These are phyloP conservation scores for Eucalyptus rudis DNA, from an alignment of 345 rosid species.

Conservation along the genomic window DNA sequence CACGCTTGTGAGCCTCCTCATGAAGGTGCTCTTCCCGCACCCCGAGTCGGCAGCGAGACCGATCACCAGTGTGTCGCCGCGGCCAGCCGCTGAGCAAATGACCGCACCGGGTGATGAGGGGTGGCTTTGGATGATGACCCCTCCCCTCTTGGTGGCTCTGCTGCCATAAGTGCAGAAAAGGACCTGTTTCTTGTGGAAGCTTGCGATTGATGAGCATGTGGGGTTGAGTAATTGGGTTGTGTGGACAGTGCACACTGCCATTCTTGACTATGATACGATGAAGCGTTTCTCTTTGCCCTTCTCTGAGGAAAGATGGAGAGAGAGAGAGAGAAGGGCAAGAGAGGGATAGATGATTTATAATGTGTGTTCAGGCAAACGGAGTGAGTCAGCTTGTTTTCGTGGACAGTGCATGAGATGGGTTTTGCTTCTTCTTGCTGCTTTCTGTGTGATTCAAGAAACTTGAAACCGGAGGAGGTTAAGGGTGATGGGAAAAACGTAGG, in stretches of 20 bases:
- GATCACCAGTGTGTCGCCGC: conserved; percentile 48
- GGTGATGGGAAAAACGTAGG: conserved; percentile 3
- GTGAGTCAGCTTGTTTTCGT: background rate
- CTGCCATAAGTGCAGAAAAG: background rate
- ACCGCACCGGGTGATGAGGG: background rate
- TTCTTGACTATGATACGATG: background rate
- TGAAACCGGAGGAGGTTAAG: background rate
- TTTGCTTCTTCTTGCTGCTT: background rate
- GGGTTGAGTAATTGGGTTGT: conserved; percentile 1
- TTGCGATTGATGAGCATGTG: background rate
- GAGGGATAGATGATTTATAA: conserved; percentile 3
- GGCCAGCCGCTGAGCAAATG: background rate
- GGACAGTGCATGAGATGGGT: background rate
- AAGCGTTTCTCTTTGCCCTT: background rate
- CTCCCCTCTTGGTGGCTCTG: background rate
- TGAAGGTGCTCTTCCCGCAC: conserved; percentile 94
- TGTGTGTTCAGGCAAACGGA: background rate
- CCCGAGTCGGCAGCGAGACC: conserved; percentile 97
- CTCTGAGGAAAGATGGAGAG: background rate
- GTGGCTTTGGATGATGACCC: background rate
- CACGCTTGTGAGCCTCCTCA: conserved; percentile 86
- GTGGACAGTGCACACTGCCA: conserved; percentile 1
- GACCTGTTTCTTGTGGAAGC: background rate
- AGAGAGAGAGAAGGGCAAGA: conserved; percentile 8
- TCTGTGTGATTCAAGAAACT: background rate